Conservation (phyloP, 495 filamentous ascomycete species). For the Cercophora scortea region DNA sequence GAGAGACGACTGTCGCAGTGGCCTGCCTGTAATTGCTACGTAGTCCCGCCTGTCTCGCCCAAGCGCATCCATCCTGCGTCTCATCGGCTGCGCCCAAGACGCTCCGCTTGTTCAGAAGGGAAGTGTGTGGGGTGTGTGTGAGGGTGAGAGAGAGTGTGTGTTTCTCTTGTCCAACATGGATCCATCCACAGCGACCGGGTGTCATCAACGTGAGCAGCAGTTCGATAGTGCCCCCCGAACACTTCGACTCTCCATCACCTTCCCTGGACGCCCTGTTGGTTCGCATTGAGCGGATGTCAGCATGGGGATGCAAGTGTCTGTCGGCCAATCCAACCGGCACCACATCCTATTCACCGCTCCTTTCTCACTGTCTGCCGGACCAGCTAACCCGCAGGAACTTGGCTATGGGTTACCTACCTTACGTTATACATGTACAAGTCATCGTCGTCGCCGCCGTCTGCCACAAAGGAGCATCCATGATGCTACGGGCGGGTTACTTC, state of each 20-base stretch:
- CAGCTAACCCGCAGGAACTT: too few species aligned
- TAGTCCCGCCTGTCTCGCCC: neutral
- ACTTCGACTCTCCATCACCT: too few species aligned
- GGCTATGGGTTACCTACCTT: neutral
- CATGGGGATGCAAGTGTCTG: neutral
- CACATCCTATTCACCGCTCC: neutral
- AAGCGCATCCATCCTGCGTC: neutral
- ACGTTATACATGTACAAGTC: neutral
- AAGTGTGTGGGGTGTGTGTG: neutral
- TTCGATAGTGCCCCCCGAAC: too few species aligned
- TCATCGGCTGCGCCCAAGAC: neutral
- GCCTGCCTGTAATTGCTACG: too few species aligned
- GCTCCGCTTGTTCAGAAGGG: neutral
- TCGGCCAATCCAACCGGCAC: neutral
- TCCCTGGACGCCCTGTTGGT: too few species aligned
- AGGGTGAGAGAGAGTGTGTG: too few species aligned
- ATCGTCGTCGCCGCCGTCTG: too few species aligned
- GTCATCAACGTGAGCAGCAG: too few species aligned
- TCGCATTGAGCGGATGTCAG: too few species aligned
- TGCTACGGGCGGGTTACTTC: constrained; percentile 11
- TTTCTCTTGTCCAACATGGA: too few species aligned
- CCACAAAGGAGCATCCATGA: neutral
- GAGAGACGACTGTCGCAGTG: neutral
- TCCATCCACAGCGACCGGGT: too few species aligned
- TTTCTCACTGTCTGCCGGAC: neutral